Percentiles rank a stretch among this genome's conserved stretches.
Conservation (phyloP, 257 asterid genomes). For the Nicotiana obtusifolia region DNA sequence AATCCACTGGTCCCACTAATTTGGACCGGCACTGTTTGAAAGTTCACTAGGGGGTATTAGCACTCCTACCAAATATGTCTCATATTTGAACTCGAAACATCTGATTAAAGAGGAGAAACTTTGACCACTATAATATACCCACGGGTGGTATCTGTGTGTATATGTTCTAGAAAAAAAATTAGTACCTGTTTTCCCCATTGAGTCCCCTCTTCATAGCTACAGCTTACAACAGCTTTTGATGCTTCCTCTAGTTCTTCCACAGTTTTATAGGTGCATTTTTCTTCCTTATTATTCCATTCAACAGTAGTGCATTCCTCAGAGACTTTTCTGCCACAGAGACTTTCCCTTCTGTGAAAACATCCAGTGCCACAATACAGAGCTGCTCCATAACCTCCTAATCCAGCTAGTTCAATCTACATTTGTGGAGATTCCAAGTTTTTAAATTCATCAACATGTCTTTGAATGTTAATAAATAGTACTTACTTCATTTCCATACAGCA, state of each 20-base stretch:
- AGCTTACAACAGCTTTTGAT: constrained; percentile 46
- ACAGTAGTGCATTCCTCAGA: constrained; percentile 7
- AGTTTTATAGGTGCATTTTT: constrained; percentile 14
- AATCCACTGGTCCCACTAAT: background rate
- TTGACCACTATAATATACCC: background rate
- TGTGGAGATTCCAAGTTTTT: background rate
- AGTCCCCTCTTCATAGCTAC: constrained; percentile 64
- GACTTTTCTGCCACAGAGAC: constrained; percentile 42
- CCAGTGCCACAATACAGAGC: constrained; percentile 64
- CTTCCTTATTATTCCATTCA: constrained; percentile 18
- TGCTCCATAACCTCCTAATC: constrained; percentile 49
- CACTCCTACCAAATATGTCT: background rate
- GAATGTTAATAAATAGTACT: background rate
- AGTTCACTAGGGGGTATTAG: background rate
- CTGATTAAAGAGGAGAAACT: background rate
- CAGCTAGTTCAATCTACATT: constrained; percentile 55
- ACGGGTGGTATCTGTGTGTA: background rate
- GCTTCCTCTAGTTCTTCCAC: constrained; percentile 51
- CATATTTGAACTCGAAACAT: background rate
- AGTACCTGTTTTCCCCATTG: constrained; percentile 75
- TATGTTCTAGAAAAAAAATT: background rate
- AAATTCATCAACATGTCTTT: background rate
- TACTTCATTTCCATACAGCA: background rate
- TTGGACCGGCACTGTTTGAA: background rate
- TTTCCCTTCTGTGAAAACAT: constrained; percentile 64